Conservation (phyloP, 441 rosid species). For the Populus hybrid region DNA sequence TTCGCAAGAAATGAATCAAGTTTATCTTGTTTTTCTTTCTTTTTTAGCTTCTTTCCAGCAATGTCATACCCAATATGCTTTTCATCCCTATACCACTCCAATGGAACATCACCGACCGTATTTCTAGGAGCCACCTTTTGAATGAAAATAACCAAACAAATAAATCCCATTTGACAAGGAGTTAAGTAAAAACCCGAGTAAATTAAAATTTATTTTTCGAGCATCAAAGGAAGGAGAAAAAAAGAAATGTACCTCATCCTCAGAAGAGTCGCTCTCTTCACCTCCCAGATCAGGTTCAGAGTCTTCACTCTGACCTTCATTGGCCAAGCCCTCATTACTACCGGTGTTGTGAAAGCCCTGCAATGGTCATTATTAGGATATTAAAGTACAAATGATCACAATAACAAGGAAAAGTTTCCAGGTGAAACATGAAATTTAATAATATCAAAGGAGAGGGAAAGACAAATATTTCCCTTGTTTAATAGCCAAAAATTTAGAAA, state of each 20-base stretch:
- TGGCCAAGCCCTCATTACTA: constrained; percentile 18
- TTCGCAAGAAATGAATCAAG: constrained; percentile 77
- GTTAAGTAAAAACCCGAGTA: too few relatives aligned
- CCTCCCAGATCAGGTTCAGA: constrained; percentile 44
- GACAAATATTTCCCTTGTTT: too few relatives aligned
- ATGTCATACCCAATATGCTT: constrained; percentile 75
- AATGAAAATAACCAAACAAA: constrained; percentile 16
- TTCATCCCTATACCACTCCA: constrained; percentile 68
- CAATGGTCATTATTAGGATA: constrained; percentile 7
- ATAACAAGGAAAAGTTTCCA: too few relatives aligned
- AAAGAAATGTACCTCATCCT: constrained; percentile 65
- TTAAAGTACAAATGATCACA: too few relatives aligned
- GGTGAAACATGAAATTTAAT: too few relatives aligned
- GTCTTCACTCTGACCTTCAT: constrained; percentile 43
- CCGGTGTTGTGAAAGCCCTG: constrained; percentile 30
- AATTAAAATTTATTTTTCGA: too few relatives aligned
- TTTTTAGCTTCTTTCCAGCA: constrained; percentile 75
- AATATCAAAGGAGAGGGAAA: too few relatives aligned
- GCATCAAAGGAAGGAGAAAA: too few relatives aligned
- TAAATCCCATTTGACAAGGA: neutral
- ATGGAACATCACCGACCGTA: constrained; percentile 18
- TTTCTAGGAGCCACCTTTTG: constrained; percentile 76
- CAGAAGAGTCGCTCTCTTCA: constrained; percentile 92
- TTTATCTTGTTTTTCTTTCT: constrained; percentile 80
- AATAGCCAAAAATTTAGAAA: too few relatives aligned